Evolutionary conservation across 345 rosid genomes (phyloP).

Genomic region (Hibiscus tridactylites): DNA sequence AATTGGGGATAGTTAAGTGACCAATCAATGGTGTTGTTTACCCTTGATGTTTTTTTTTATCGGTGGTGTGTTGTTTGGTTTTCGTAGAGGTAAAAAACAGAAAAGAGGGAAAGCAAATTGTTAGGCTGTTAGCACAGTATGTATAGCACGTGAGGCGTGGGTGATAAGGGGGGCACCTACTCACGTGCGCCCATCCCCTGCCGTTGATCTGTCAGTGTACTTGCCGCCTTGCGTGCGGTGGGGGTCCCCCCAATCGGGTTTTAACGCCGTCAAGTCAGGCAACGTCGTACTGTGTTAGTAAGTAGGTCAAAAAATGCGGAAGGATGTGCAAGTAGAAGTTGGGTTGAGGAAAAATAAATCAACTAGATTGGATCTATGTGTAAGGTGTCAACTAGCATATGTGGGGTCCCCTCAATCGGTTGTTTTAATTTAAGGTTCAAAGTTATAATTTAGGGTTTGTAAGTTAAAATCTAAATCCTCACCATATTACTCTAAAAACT

Average conservation of each 20-base stretch:
- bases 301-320: background rate
- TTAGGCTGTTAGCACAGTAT: background rate
- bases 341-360: too few species aligned
- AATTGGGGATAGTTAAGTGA: too few species aligned
- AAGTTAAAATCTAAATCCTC: too few species aligned
- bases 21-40: background rate
- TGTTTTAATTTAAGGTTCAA: too few species aligned
- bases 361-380: too few species aligned
- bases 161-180: background rate
- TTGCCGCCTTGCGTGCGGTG: background rate
- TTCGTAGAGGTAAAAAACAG: background rate
- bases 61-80: background rate
- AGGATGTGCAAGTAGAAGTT: background rate
- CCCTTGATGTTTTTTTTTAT: too few species aligned
- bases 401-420: too few species aligned
- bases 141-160: background rate
- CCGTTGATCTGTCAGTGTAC: background rate
- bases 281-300: background rate
- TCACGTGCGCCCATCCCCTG: conserved; percentile 9
- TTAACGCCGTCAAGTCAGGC: conserved; percentile 1
- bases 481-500: too few species aligned
- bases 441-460: too few species aligned
- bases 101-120: background rate
- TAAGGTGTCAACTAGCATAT: too few species aligned
- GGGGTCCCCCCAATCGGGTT: background rate